Evolutionary conservation across 176 grass and related monocot genomes (phyloP), one percentile per base, ranked within the genome.

Genomic region (Aegilops longissima): DNA sequence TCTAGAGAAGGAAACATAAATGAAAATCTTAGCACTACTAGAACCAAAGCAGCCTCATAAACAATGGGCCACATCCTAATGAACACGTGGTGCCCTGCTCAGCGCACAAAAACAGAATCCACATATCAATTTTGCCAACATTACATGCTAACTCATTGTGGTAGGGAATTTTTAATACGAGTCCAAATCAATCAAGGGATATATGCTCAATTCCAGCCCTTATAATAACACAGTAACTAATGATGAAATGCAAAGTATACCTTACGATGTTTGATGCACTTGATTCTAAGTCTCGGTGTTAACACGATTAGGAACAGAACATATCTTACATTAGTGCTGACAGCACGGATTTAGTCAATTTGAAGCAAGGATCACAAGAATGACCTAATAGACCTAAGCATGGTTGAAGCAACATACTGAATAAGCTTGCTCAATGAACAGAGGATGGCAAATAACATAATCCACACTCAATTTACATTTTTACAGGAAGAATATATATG

Each of bases 1-100:
- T 83, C 97, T 98, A 79, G 21, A 75, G 9, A 54, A 54, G 4
- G 49, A 81, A 62, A 40, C 13, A 25, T 51, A 80, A 66, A 87
- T 34, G 16, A 78, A 80, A 29, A 33, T 18, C 51, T 75, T 84
- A 86, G 11, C 56, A 52, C 0, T 29, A 29, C 10, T 20, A 8
- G 16, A 40, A 54, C 61, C 8, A 79, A 91, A 87, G 42, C 56
- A 30, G 47, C 2, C 52, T 23, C 24, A 35, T 38, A 69, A 74
- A 80, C 9, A 65, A 67, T 31, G 65, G 40, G 24, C 3, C 0
- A 71, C 18, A 56, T 79, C 44, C 18, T 31, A 25, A 44, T 35
- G 12, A 70, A 61, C 34, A 61, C 0, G 7, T 30, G 3, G 5
- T 31, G 9, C 9, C 31, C 65, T 16, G 87, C 23, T 79, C 7